Evolutionary conservation across 2,329 filamentous ascomycete genomes (phyloP).

Genomic region (Fonsecaea erecta): DNA sequence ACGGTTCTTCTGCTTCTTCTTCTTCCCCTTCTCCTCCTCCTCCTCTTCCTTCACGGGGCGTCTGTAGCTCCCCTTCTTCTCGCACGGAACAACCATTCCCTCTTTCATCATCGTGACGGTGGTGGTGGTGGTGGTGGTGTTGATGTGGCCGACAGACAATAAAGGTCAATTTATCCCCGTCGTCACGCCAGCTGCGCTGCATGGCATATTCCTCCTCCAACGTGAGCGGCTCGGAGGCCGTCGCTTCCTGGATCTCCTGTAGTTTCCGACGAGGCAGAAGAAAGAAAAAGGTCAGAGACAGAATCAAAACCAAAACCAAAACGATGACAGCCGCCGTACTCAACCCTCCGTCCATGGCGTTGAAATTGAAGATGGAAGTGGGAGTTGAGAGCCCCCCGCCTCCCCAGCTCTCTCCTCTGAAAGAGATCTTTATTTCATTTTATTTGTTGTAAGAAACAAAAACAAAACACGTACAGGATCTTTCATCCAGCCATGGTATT

Average conservation of each 20-base stretch:
- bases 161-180: constrained; percentile 88
- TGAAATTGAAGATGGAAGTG: too few species aligned
- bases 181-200: constrained; percentile 82
- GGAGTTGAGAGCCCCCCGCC: too few species aligned
- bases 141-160: constrained; percentile 59
- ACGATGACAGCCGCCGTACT: too few species aligned
- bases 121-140: not conserved
- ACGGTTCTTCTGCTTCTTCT: not conserved
- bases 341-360: too few species aligned
- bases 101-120: too few species aligned
- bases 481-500: constrained; percentile 92
- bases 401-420: too few species aligned
- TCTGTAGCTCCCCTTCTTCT: not conserved
- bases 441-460: too few species aligned
- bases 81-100: too few species aligned
- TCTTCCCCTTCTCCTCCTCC: not conserved
- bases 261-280: not conserved
- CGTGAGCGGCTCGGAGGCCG: constrained; percentile 82
- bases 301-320: too few species aligned
- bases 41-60: not conserved
- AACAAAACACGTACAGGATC: constrained; percentile 64
- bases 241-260: constrained; percentile 77
- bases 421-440: too few species aligned
- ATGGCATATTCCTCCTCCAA: constrained; percentile 85
- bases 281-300: too few species aligned